Evolutionary conservation across 768 basidiomycete genomes (phyloP), one percentile per base, ranked within the genome.

Genomic region (Hydnomerulius pinastri): DNA sequence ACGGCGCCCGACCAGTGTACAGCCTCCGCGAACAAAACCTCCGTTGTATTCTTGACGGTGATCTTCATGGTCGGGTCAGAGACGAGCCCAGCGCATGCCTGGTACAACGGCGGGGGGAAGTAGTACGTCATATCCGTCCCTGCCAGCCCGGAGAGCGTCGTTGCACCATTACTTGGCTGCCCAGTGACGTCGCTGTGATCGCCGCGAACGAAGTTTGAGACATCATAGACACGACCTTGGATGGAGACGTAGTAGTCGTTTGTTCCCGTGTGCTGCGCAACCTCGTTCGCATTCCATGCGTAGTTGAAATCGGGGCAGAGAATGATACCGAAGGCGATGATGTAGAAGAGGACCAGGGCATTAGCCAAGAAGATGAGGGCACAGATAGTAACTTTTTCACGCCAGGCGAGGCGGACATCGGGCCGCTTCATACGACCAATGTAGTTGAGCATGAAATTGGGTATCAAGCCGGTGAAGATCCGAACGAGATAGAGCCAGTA

Each of bases 341-440:
- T 83, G 62, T 83, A 85, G 71, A 86, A 86, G 56, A 86, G 63
- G 51, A 86, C 73, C 42, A 77, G 40, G 15, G 63, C 74, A 59
- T 86, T 86, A 46, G 75, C 61, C 28, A 78, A 48, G 49, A 79
- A 55, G 62, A 86, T 84, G 62, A 86, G 73, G 54, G 69, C 57
- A 67, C 79, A 85, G 56, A 86, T 86, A 6, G 85, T 78, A 44
- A 85, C 57, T 66, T 86, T 86, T 61, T 86, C 85, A 35, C 84
- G 73, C 85, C 85, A 86, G 0, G 85, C 85, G 37, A 86, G 75
- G 43, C 80, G 78, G 39, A 86, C 70, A 60, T 86, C 84, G 18
- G 83, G 80, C 9, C 84, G 79, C 63, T 85, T 84, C 85, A 86
- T 83, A 15, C 80, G 75, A 5, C 84, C 83, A 40, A 84, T 30